Conservation (phyloP, 2,329 filamentous ascomycete genomes). For the Pyrenophora seminiperda region DNA sequence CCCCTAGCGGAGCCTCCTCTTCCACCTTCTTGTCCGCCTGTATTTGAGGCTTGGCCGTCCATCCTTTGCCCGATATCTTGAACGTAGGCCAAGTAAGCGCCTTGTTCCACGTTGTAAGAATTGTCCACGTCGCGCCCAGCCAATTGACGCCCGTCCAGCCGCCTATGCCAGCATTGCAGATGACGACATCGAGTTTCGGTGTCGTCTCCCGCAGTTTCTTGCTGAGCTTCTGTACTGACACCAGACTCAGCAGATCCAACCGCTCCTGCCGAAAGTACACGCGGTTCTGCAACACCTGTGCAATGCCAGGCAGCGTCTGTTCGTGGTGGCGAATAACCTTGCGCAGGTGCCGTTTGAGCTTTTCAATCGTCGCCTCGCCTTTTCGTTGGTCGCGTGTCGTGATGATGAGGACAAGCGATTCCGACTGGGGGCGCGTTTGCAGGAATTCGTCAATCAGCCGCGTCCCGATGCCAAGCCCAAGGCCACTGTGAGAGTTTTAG, state of each 20-base stretch:
- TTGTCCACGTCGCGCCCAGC: constrained; percentile 60
- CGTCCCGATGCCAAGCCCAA: constrained; percentile 82
- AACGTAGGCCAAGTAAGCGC: constrained; percentile 77
- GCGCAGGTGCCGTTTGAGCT: constrained; percentile 67
- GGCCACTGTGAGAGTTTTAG: constrained; percentile 66
- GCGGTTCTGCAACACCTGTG: constrained; percentile 48
- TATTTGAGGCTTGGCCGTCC: constrained; percentile 60
- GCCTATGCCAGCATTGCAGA: constrained; percentile 88
- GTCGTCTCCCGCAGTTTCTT: constrained; percentile 60
- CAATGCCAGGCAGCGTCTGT: constrained; percentile 45
- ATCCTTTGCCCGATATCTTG: constrained; percentile 68
- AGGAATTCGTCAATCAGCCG: constrained; percentile 92
- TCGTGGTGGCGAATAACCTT: constrained; percentile 49
- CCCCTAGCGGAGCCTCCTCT: constrained; percentile 69
- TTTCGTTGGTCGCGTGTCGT: constrained; percentile 80
- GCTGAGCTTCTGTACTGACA: constrained; percentile 61
- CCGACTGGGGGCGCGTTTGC: constrained; percentile 64
- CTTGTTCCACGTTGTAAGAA: constrained; percentile 68
- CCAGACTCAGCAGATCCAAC: constrained; percentile 62
- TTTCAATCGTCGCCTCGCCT: constrained; percentile 70
- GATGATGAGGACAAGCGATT: constrained; percentile 78
- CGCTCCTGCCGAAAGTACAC: constrained; percentile 62
- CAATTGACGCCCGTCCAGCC: constrained; percentile 84
- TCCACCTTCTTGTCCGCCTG: constrained; percentile 32
- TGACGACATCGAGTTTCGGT: constrained; percentile 75